Percentiles rank a stretch among this genome's conserved stretches.
phyloP scores from a whole-genome alignment of 129 eudicot species.

The Flaveria linearis region DNA sequence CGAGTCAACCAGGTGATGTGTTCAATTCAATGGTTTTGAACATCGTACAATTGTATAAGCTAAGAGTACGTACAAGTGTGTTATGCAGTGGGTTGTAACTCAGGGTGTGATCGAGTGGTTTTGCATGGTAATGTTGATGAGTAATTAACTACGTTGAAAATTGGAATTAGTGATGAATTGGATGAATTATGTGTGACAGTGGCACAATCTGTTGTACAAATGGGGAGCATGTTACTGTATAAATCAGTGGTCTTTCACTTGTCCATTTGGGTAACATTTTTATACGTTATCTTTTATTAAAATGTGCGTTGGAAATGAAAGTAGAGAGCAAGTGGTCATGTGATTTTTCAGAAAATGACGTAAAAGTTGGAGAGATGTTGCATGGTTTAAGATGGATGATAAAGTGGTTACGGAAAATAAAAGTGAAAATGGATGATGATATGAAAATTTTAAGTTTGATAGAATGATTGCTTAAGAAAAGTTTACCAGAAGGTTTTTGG shows the following conservation, averaged over 20 bases:
- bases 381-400: no score
- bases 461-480: no score
- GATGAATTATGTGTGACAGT: constrained; percentile 1
- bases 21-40: constrained; percentile 11
- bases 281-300: not conserved
- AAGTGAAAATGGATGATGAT: no score
- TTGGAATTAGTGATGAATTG: not conserved
- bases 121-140: constrained; percentile 25
- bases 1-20: constrained; percentile 22
- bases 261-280: not conserved
- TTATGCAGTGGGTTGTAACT: constrained; percentile 13
- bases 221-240: constrained; percentile 11
- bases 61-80: constrained; percentile 24
- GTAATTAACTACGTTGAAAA: constrained; percentile 1
- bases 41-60: constrained; percentile 23
- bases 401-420: no score
- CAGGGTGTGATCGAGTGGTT: constrained; percentile 31
- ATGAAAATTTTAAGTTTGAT: no score
- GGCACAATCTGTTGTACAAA: constrained; percentile 21
- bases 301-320: constrained; percentile 14
- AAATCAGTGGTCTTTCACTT: not conserved
- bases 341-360: not conserved
- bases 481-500: no score
- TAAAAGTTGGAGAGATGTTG: no score
- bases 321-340: constrained; percentile 13